Percentiles rank a stretch among this genome's conserved stretches.
Conservation (phyloP, 1,284 basidiomycete genomes). For the Vanrija sp. region DNA sequence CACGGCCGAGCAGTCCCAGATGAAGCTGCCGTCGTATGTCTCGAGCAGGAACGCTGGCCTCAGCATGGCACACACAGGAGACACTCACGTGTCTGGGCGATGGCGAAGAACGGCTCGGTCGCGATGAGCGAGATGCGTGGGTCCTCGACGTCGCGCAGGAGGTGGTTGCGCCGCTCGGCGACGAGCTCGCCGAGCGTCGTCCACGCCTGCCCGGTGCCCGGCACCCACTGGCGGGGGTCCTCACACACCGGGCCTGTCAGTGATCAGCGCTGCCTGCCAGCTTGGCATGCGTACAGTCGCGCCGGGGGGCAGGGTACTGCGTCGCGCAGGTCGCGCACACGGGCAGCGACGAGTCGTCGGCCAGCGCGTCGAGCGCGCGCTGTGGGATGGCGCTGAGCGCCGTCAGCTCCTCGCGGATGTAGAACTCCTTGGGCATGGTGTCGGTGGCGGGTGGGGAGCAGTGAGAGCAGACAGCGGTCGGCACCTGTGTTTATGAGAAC, state of each 20-base stretch:
- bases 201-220: slow-evolving; percentile 39
- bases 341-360: slow-evolving; percentile 34
- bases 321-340: slow-evolving; percentile 47
- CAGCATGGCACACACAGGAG: neutral
- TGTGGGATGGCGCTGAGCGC: neutral
- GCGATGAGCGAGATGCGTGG: slow-evolving; percentile 32
- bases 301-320: slow-evolving; percentile 29
- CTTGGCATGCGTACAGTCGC: slow-evolving; percentile 24
- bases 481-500: too few species aligned
- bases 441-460: too few species aligned
- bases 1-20: slow-evolving; percentile 47
- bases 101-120: slow-evolving; percentile 38
- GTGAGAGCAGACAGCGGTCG: too few species aligned
- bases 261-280: neutral
- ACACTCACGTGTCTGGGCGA: slow-evolving; percentile 45
- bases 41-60: slow-evolving; percentile 41
- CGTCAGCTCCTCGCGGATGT: too few species aligned
- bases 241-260: slow-evolving; percentile 32
- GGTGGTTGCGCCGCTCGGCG: slow-evolving; percentile 16
- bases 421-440: too few species aligned
- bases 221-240: slow-evolving; percentile 42
- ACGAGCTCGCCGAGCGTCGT: slow-evolving; percentile 32
- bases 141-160: slow-evolving; percentile 40
- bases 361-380: slow-evolving; percentile 26
- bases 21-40: slow-evolving; percentile 34